Evolutionary conservation across 2,329 filamentous ascomycete species (phyloP).

Genomic region (Zelopaecilomyces penicillatus): DNA sequence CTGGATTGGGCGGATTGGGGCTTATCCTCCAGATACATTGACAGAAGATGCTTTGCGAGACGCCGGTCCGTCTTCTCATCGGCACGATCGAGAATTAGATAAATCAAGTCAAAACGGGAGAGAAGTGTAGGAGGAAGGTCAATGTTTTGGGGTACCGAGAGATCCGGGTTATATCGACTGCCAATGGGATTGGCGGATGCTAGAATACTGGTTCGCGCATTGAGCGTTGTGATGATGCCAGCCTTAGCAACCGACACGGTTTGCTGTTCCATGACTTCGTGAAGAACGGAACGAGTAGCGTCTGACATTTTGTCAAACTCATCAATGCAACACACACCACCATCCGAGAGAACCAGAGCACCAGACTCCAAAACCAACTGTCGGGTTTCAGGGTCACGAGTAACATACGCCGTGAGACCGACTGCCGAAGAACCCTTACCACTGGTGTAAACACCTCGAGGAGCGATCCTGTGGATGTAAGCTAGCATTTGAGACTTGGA

Average conservation of each 20-base stretch:
- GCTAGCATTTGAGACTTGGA: slow-evolving; percentile 90
- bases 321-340: slow-evolving; percentile 77
- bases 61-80: slow-evolving; percentile 85
- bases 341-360: slow-evolving; percentile 70
- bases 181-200: slow-evolving; percentile 97
- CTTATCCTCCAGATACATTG: slow-evolving; percentile 93
- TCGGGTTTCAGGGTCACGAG: slow-evolving; percentile 70
- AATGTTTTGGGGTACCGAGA: slow-evolving; percentile 96
- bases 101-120: slow-evolving; percentile 93
- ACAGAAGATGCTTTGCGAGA: slow-evolving; percentile 83
- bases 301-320: slow-evolving; percentile 86
- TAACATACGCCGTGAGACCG: slow-evolving; percentile 73
- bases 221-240: slow-evolving; percentile 92
- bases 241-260: slow-evolving; percentile 82
- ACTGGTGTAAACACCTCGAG: slow-evolving; percentile 74
- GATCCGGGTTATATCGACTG: slow-evolving; percentile 91
- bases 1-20: slow-evolving; percentile 71
- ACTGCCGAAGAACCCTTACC: slow-evolving; percentile 75
- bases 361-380: slow-evolving; percentile 75
- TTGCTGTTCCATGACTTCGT: slow-evolving; percentile 86
- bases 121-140: slow-evolving; percentile 91
- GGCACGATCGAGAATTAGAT: slow-evolving; percentile 87
- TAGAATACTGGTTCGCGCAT: slow-evolving; percentile 89
- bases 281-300: slow-evolving; percentile 67
- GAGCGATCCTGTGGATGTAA: slow-evolving; percentile 96